phyloP scores from a whole-genome alignment of 78 protist genomes.

The Dictyostelium capitatum region DNA sequence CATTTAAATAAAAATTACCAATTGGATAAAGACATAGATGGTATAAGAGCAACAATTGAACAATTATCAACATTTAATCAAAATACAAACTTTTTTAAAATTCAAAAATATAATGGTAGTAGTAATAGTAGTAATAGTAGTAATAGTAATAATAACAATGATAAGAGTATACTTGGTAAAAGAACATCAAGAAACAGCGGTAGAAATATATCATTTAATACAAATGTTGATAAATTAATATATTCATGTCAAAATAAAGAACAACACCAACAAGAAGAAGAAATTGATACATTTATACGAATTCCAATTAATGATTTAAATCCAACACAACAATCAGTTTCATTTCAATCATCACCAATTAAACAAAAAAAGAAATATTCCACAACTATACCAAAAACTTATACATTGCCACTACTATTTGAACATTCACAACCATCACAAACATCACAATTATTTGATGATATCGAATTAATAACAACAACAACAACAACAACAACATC shows the following conservation, averaged over 20 bases:
- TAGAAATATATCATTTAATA: background rate
- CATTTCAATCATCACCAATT: slow-evolving; percentile 1
- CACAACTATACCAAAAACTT: background rate
- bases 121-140: background rate
- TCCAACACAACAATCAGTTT: background rate
- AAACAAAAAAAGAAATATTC: background rate
- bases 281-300: background rate
- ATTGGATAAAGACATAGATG: slow-evolving; percentile 18
- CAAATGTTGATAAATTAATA: background rate
- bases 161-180: background rate
- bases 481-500: background rate
- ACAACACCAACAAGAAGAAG: too few species aligned
- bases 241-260: background rate
- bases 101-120: background rate
- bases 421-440: too few species aligned
- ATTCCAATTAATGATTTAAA: background rate
- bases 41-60: background rate
- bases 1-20: slow-evolving; percentile 1
- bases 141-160: background rate
- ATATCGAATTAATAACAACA: background rate
- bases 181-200: background rate
- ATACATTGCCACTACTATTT: background rate
- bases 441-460: too few species aligned
- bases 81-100: background rate
- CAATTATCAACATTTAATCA: slow-evolving; percentile 5